Evolutionary conservation across 2,329 filamentous ascomycete species (phyloP).

Genomic region (Mycosphaerella sp.): DNA sequence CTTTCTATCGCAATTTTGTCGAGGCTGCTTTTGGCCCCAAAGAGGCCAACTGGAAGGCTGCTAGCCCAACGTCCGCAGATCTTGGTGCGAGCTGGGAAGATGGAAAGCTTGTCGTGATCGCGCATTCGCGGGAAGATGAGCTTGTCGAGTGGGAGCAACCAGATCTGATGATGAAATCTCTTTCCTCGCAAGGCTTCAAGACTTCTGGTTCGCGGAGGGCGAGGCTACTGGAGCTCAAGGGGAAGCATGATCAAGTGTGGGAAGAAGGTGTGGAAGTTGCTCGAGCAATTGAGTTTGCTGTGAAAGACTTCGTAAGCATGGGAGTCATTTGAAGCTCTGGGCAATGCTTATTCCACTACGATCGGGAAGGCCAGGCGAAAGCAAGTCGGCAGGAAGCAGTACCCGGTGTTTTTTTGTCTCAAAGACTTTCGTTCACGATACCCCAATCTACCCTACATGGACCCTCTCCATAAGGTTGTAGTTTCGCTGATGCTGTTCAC

Average conservation of each 20-base stretch:
- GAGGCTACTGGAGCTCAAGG: conserved; percentile 46
- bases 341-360: neutral
- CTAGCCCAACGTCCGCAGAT: conserved; percentile 47
- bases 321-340: neutral
- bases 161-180: conserved; percentile 48
- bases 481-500: neutral
- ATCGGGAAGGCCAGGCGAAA: neutral
- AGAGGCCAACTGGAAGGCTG: conserved; percentile 45
- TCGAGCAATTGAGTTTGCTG: conserved; percentile 30
- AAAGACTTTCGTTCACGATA: neutral
- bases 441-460: too few species aligned
- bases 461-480: neutral
- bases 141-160: conserved; percentile 52
- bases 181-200: conserved; percentile 41
- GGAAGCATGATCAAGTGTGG: conserved; percentile 60
- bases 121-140: conserved; percentile 44
- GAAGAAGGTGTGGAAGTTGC: conserved; percentile 53
- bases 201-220: conserved; percentile 28
- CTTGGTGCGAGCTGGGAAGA: conserved; percentile 41
- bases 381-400: neutral
- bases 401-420: neutral
- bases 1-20: conserved; percentile 55
- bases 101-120: conserved; percentile 38
- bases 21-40: conserved; percentile 55
- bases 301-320: conserved; percentile 19